Base-by-base conservation (phyloP, 2,329 filamentous ascomycete genomes). In the Aspergillus fructus region DNA sequence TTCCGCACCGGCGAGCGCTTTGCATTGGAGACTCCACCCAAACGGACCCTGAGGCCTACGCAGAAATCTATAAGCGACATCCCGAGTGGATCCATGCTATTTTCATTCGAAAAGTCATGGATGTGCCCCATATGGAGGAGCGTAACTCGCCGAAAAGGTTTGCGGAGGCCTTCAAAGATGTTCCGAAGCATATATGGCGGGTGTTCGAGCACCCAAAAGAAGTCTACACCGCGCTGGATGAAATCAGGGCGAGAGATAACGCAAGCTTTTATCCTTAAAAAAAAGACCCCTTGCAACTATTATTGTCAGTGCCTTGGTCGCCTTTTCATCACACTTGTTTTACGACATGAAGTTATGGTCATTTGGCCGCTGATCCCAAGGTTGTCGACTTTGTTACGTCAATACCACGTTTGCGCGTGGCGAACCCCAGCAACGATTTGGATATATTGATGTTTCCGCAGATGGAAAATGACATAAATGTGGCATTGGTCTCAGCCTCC, bases 21-120 rank as follows among this genome's bases (percentile, higher is more conserved):
- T 88, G 88, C 64, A 87, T 97, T 62, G 93, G 93, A 1, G 93
- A 97, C 74, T 93, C 89, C 40, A 97, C 93, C 0, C 93, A 97
- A 74, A 89, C 85, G 24, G 93, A 97, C 66, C 93, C 93, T 0
- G 93, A 97, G 71, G 85, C 90, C 0, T 97, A 97, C 69, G 93
- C 88, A 27, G 87, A 93, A 64, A 86, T 91, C 74, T 92, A 82
- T 60, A 72, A 86, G 52, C 81, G 82, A 49, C 84, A 87, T 61
- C 87, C 88, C 0, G 85, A 83, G 6, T 97, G 92, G 91, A 85
- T 97, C 60, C 85, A 85, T 60, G 83, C 89, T 12, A 94, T 97
- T 47, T 88, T 90, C 62, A 96, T 97, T 66, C 85, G 93, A 53
- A 93, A 90, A 69, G 91, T 94, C 0, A 87, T 82, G 2, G 89